Evolutionary conservation across 331 rosid genomes (phyloP), one percentile per base, ranked within the genome.

Genomic region (Acacia pycnantha): DNA sequence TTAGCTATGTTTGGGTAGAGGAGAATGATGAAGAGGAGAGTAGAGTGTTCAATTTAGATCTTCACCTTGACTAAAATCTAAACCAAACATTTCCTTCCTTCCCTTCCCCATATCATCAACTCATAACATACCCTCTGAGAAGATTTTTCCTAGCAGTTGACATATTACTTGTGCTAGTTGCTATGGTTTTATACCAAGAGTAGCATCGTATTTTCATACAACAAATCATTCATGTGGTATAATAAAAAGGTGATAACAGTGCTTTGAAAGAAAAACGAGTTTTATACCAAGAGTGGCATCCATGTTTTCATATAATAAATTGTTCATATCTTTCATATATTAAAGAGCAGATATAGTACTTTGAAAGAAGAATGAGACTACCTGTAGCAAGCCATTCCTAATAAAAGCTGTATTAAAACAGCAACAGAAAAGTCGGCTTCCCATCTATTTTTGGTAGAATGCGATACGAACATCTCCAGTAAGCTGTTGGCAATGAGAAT

Each of bases 401-500:
- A 94, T 90, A 86, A 96, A 96, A 76, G 97, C 88, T 69, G 99
- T 90, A 77, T 96, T 96, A 83, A 96, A 96, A 85, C 99, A 96
- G 43, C 97, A 90, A 80, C 92, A 96, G 88, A 96, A 96, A 80
- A 92, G 97, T 50, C 97, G 94, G 44, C 98, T 93, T 85, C 99
- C 98, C 35, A 90, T 86, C 93, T 89, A 90, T 83, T 96, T 96
- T 86, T 94, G 90, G 31, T 94, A 90, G 88, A 92, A 96, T 86
- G 81, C 91, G 72, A 96, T 88, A 15, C 98, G 91, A 47, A 94
- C 93, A 76, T 96, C 98, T 82, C 99, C 98, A n/a, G 90, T 84
- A 27, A 96, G 92, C 98, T 95, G 86, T 77, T 64, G 54, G 58
- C 68, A 76, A 40, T 71, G 29, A 53, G 29, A 73, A 78, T 43